Conservation (phyloP, 108 stramenopile genomes). For the Discostella pseudostelligera region DNA sequence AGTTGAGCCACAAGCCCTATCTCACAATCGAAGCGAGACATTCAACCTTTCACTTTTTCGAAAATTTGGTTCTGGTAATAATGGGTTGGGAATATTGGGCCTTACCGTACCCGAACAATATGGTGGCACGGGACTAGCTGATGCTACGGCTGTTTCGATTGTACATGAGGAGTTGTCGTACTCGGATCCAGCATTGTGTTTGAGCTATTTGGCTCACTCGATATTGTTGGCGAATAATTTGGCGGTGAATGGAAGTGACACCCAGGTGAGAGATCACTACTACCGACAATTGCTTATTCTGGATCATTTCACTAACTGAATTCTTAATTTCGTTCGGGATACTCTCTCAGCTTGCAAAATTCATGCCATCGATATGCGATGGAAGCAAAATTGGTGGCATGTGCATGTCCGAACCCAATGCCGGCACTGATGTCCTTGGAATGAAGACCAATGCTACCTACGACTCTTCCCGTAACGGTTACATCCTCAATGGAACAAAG, state of each 20-base stretch:
- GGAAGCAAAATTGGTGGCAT: constrained; percentile 93
- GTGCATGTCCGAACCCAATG: constrained; percentile 98
- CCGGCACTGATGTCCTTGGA: constrained; percentile 97
- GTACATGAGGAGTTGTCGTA: constrained; percentile 91
- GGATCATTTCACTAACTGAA: background rate
- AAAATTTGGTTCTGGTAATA: constrained; percentile 66
- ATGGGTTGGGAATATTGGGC: constrained; percentile 91
- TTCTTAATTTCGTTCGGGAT: no score
- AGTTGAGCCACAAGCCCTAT: constrained; percentile 93
- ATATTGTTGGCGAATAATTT: constrained; percentile 88
- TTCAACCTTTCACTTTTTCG: constrained; percentile 90
- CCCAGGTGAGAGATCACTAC: constrained; percentile 63
- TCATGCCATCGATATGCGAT: constrained; percentile 78
- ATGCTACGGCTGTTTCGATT: constrained; percentile 85
- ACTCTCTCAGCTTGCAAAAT: constrained; percentile 45
- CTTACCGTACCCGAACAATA: constrained; percentile 90
- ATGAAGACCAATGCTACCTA: constrained; percentile 86
- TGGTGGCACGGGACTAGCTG: constrained; percentile 83
- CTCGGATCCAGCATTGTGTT: constrained; percentile 96
- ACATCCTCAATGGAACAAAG: constrained; percentile 92
- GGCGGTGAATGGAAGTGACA: constrained; percentile 76
- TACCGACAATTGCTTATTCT: no score
- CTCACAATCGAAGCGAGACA: constrained; percentile 81
- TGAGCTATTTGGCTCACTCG: constrained; percentile 95
- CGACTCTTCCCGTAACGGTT: constrained; percentile 53